Evolutionary conservation across 208 protist genomes (phyloP), one percentile per base, ranked within the genome.

Genomic region (Strigomonas culicis): DNA sequence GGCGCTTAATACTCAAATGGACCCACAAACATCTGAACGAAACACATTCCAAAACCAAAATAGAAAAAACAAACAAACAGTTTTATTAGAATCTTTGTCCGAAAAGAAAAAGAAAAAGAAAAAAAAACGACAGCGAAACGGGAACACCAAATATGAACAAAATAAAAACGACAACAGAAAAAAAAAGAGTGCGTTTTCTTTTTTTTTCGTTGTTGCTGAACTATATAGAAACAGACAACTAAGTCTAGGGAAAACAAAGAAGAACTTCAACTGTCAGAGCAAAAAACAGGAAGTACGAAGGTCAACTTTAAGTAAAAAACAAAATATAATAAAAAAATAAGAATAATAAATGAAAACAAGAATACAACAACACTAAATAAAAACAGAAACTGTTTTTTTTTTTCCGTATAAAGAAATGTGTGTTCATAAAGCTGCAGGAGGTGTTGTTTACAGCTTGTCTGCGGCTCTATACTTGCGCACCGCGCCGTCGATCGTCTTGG

Each of bases 401-500:
- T 30, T 55, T 55, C 25, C 13, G 13, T 55, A 30, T 30, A 30
- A 7, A 55, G 7, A 24, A 55, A 55, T 24, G 7, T 55, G 49
- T 55, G 10, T 55, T 47, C 41, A 47, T 13, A 19, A 13, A 47
- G 19, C 41, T 47, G 19, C 41, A 47, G 19, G 13, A 47, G 41
- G n/a, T n/a, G n/a, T n/a, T n/a, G n/a, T n/a, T n/a, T n/a, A n/a
- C n/a, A n/a, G n/a, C n/a, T n/a, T n/a, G n/a, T n/a, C n/a, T n/a
- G n/a, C n/a, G n/a, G n/a, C n/a, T n/a, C n/a, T n/a, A n/a, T n/a
- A 28, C 53, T 68, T 67, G 27, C 75, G 72, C 24, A 95, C 86
- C 21, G 81, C 89, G 2, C 76, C 80, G 57, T 93, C 79, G 59
- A 95, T 81, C 27, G 69, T 75, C 28, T 74, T 46, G 1, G 82